Evolutionary conservation across 73 alveolate species (phyloP), one percentile per base, ranked within the genome.

Genomic region (Paramecium biaurelia): DNA sequence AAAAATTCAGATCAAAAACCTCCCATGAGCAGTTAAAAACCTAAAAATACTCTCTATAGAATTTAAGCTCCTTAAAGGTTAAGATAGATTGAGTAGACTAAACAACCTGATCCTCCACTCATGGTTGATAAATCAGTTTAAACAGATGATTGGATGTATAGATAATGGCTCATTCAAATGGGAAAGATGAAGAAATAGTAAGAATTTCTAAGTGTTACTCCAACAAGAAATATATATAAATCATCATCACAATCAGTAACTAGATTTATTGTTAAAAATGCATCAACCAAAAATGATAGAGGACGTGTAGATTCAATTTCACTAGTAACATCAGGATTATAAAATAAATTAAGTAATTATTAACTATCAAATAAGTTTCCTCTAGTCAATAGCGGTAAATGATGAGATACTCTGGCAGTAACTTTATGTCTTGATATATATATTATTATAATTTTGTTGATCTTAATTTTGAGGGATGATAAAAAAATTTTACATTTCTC

Each of bases 141-240:
- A 7, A 79, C 90, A 24, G 90, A 79, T 79, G 90, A 79, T 30
- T 79, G 90, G 90, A 79, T 79, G 90, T 79, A 79, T 24, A 79
- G 74, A 47, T 24, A 79, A 42, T 79, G 90, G 90, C 56, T 43
- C 4, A 79, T 79, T 24, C 47, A 79, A 47, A 43, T 79, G 90
- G 90, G 90, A 20, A 79, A 79, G 37, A 20, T 79, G 76, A 79
- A 79, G 30, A 79, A 79, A 47, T 23, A 79, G 28, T 79, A 79
- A 79, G 90, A 79, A 23, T 42, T 79, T 47, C 15, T 42, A 23
- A 43, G 76, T 24, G 12, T 79, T 23, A 79, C 90, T 20, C 90
- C 90, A 14, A 79, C 70, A n/a, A 21, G 74, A 47, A 79, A 79
- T 47, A 79, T 79, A 18, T 79, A 79, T 30, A 79, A 79, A 45